These are phyloP conservation scores for Tranzscheliella williamsii DNA, from an alignment of 1,284 basidiomycete species.

Conservation along the genomic window DNA sequence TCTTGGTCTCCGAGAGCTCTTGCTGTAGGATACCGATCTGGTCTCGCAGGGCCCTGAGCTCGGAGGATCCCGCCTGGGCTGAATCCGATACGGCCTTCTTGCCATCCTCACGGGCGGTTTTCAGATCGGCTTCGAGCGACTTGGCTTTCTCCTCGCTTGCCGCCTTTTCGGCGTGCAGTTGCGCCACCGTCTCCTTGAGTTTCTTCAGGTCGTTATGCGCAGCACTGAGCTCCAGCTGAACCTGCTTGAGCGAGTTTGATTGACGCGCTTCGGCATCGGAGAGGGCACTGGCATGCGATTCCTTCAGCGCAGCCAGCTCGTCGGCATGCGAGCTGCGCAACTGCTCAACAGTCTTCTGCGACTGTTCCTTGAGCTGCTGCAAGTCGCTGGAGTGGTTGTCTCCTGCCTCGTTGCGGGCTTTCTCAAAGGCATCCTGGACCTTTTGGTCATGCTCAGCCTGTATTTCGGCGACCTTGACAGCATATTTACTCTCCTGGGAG, in stretches of 20 bases:
- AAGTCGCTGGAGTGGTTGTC: conserved; percentile 36
- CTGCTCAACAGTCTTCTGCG: conserved; percentile 29
- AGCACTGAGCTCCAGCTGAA: conserved; percentile 35
- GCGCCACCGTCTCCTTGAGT: conserved; percentile 21
- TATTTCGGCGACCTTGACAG: conserved; percentile 31
- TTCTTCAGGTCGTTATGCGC: conserved; percentile 37
- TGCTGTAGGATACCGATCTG: conserved; percentile 23
- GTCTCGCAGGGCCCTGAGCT: conserved; percentile 16
- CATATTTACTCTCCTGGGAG: conserved; percentile 27
- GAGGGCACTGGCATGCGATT: conserved; percentile 16
- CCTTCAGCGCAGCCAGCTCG: conserved; percentile 26
- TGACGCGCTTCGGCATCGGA: conserved; percentile 15
- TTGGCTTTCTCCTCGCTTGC: conserved; percentile 16
- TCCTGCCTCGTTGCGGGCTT: conserved; percentile 42
- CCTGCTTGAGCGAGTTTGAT: conserved; percentile 18
- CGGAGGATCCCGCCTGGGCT: conserved; percentile 12
- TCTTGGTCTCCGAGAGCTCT: conserved; percentile 28
- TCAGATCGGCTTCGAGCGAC: conserved; percentile 24
- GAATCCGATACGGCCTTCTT: conserved; percentile 26
- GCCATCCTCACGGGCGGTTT: conserved; percentile 15
- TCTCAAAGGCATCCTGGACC: conserved; percentile 37
- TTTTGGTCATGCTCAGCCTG: conserved; percentile 40
- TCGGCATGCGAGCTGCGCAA: conserved; percentile 32
- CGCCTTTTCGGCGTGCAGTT: conserved; percentile 26
- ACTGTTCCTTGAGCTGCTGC: conserved; percentile 29